phyloP scores from a whole-genome alignment of 108 stramenopile genomes.

The Stephanodiscus minutulus region DNA sequence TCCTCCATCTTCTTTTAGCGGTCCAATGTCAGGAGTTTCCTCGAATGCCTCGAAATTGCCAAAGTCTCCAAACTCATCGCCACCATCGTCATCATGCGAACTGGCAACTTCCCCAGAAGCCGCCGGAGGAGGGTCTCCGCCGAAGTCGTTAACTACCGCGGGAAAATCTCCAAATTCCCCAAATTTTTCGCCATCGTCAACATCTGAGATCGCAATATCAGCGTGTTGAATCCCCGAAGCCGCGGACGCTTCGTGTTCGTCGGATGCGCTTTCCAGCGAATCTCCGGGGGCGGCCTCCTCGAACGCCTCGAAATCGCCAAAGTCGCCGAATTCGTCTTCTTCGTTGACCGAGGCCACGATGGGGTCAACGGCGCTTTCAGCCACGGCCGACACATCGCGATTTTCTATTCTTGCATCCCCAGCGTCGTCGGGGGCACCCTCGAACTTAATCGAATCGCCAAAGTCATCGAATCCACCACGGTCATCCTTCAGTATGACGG shows the following conservation, averaged over 20 bases:
- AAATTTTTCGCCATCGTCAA: slow-evolving; percentile 7
- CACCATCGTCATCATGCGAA: background rate
- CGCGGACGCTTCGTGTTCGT: background rate
- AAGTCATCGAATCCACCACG: slow-evolving; percentile 21
- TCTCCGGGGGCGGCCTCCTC: background rate
- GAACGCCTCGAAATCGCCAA: slow-evolving; percentile 35
- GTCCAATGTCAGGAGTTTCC: background rate
- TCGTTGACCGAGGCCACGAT: background rate
- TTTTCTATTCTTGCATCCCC: too few relatives aligned
- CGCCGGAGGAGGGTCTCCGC: background rate
- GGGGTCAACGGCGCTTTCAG: too few relatives aligned
- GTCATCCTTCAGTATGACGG: background rate
- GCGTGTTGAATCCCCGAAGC: background rate
- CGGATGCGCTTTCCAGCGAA: background rate
- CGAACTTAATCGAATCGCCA: slow-evolving; percentile 5
- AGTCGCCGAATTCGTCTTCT: slow-evolving; percentile 23
- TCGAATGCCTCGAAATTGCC: slow-evolving; percentile 33
- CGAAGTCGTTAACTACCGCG: background rate
- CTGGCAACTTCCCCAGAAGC: background rate
- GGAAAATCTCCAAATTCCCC: slow-evolving; percentile 24
- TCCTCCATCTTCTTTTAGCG: background rate
- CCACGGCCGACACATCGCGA: too few relatives aligned
- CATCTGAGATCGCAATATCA: background rate
- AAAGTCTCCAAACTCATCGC: slow-evolving; percentile 30
- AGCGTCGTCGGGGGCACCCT: too few relatives aligned